These are phyloP conservation scores for Calocybe cyanea DNA, from an alignment of 768 basidiomycete species.

Conservation along the genomic window DNA sequence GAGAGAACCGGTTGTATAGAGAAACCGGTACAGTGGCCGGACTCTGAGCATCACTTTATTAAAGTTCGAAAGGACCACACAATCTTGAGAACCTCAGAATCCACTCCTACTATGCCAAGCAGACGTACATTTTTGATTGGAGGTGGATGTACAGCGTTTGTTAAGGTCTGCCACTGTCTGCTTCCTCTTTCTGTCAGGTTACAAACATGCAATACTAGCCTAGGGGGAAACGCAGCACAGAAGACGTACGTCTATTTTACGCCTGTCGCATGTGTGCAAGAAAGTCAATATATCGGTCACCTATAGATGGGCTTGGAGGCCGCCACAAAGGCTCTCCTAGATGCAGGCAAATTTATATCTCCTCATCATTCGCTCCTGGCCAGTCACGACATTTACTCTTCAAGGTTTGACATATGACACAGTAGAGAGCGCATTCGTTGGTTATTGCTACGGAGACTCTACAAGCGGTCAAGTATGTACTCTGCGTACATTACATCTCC, in stretches of 20 bases:
- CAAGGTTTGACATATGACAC: slow-evolving; percentile 80
- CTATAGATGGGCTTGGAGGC: slow-evolving; percentile 83
- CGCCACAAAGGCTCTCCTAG: slow-evolving; percentile 80
- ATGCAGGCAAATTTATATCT: slow-evolving; percentile 52
- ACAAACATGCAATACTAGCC: slow-evolving; percentile 41
- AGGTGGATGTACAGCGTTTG: slow-evolving; percentile 73
- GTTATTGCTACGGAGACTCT: slow-evolving; percentile 79
- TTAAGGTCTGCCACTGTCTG: slow-evolving; percentile 47
- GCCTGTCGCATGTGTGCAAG: not conserved
- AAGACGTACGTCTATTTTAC: slow-evolving; percentile 50
- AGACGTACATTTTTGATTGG: slow-evolving; percentile 65
- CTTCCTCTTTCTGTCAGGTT: not conserved
- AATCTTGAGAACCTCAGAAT: no score
- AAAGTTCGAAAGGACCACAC: no score
- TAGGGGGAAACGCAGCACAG: slow-evolving; percentile 59
- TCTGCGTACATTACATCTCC: not conserved
- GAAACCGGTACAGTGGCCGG: no score
- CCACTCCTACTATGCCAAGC: slow-evolving; percentile 28
- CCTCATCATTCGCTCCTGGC: not conserved
- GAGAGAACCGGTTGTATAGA: no score
- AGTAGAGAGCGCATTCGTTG: slow-evolving; percentile 70
- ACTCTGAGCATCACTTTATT: no score
- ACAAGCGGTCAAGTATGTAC: slow-evolving; percentile 63
- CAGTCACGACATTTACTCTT: not conserved
- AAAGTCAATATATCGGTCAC: not conserved